A percentile compares a stretch with the other conserved stretches of the same genome.
phyloP scores from a whole-genome alignment of 768 basidiomycete species.

The Boletus rex-veris region DNA sequence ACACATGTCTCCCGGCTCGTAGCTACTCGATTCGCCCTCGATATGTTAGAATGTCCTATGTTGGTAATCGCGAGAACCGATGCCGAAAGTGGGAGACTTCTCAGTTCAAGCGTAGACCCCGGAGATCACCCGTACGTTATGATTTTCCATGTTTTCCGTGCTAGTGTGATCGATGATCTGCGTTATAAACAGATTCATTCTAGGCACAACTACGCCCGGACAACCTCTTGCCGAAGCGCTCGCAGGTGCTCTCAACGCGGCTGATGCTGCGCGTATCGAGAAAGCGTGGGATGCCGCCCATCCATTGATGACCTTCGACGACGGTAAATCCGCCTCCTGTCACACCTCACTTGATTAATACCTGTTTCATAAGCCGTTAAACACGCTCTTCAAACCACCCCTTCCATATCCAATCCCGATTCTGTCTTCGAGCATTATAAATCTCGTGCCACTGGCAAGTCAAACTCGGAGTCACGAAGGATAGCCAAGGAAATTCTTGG shows the following conservation, averaged over 20 bases:
- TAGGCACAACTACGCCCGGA: constrained; percentile 53
- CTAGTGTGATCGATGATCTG: constrained; percentile 6
- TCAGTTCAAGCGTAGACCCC: constrained; percentile 80
- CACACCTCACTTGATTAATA: constrained; percentile 29
- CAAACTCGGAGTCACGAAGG: constrained; percentile 66
- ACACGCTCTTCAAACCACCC: constrained; percentile 14
- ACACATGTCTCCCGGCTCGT: constrained; percentile 83
- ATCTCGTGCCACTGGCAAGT: constrained; percentile 56
- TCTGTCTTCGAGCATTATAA: constrained; percentile 58
- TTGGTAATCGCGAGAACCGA: constrained; percentile 90
- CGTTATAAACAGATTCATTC: constrained; percentile 49
- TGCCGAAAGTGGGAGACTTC: constrained; percentile 79
- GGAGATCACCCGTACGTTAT: constrained; percentile 62
- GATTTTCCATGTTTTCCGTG: constrained; percentile 11
- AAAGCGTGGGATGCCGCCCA: constrained; percentile 67
- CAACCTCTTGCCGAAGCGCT: constrained; percentile 65
- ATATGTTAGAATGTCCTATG: constrained; percentile 85
- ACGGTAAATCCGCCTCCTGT: constrained; percentile 60
- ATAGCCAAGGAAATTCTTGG: constrained; percentile 69
- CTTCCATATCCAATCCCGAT: constrained; percentile 30
- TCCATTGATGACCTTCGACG: constrained; percentile 76
- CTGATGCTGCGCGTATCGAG: constrained; percentile 73
- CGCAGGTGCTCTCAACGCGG: constrained; percentile 59
- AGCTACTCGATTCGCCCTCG: constrained; percentile 85
- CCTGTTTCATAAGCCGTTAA: constrained; percentile 20